A percentile compares a stretch with the other conserved stretches of the same genome.
Conservation (phyloP, 805 yeast species). For the Kazachstania bromeliacearum region DNA sequence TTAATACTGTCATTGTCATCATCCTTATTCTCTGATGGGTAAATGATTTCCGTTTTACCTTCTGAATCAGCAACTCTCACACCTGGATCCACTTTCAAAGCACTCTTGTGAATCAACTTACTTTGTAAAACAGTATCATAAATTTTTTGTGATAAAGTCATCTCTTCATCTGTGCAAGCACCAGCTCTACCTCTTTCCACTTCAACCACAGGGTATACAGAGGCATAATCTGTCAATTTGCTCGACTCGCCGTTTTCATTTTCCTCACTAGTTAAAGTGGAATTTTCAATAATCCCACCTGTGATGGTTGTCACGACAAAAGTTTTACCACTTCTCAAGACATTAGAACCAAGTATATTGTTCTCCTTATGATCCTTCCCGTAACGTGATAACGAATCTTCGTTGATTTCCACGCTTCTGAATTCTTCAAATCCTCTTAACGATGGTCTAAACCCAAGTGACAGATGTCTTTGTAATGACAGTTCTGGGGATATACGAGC, state of each 20-base stretch:
- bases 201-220: conserved; percentile 66
- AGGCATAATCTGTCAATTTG: conserved; percentile 23
- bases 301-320: conserved; percentile 63
- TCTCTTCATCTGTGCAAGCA: conserved; percentile 81
- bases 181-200: conserved; percentile 67
- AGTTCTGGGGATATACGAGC: conserved; percentile 81
- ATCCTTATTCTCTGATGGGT: conserved; percentile 31
- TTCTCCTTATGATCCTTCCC: conserved; percentile 26
- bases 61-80: conserved; percentile 41
- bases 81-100: conserved; percentile 38
- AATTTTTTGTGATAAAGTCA: conserved; percentile 56
- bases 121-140: conserved; percentile 54
- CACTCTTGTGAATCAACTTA: conserved; percentile 39
- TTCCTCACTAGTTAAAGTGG: conserved; percentile 34
- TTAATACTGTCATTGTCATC: conserved; percentile 16
- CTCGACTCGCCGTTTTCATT: conserved; percentile 28
- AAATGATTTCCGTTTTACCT: conserved; percentile 39
- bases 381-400: conserved; percentile 33
- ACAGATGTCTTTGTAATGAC: conserved; percentile 68
- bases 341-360: conserved; percentile 54
- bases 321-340: conserved; percentile 62
- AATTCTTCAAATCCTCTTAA: conserved; percentile 65
- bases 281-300: conserved; percentile 55
- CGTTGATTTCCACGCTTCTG: conserved; percentile 41
- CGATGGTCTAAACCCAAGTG: conserved; percentile 68